Evolutionary conservation across 2,329 filamentous ascomycete genomes (phyloP).

Genomic region (Chaetomium strumarium): DNA sequence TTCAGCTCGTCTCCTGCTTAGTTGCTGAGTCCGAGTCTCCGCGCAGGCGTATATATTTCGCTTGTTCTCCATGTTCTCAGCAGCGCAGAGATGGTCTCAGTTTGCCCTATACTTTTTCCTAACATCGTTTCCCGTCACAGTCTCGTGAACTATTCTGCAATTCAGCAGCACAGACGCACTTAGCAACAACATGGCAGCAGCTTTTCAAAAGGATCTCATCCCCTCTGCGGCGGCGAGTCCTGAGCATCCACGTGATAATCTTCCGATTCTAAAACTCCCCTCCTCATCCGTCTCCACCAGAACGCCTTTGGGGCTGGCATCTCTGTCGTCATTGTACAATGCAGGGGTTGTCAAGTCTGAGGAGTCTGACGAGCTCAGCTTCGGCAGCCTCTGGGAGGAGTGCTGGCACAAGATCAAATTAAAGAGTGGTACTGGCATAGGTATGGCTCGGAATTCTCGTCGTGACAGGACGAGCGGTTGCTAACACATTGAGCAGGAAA

Average conservation of each 20-base stretch:
- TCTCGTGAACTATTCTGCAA: slow-evolving; percentile 2
- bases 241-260: background rate
- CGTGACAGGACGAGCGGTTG: background rate
- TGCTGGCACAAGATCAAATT: background rate
- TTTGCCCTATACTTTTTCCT: slow-evolving; percentile 1
- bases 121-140: too few species aligned
- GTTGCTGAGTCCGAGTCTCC: slow-evolving; percentile 1
- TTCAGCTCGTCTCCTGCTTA: slow-evolving; percentile 2
- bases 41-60: slow-evolving; percentile 4
- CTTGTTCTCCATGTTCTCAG: slow-evolving; percentile 2
- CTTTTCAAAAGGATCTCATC: background rate
- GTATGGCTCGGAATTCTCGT: slow-evolving; percentile 1
- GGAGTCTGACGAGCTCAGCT: too few species aligned
- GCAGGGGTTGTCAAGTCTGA: too few species aligned
- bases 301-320: background rate
- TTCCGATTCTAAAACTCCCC: background rate
- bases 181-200: slow-evolving; percentile 2
- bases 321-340: background rate
- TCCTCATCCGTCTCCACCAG: slow-evolving; percentile 1
- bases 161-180: background rate
- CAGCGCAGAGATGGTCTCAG: background rate
- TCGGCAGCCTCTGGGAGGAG: too few species aligned
- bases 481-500: too few species aligned
- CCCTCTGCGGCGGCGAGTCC: background rate
- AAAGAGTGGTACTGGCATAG: background rate